These are phyloP conservation scores for Arthrocladium fulminans DNA, from an alignment of 2,329 filamentous ascomycete genomes.

Conservation along the genomic window DNA sequence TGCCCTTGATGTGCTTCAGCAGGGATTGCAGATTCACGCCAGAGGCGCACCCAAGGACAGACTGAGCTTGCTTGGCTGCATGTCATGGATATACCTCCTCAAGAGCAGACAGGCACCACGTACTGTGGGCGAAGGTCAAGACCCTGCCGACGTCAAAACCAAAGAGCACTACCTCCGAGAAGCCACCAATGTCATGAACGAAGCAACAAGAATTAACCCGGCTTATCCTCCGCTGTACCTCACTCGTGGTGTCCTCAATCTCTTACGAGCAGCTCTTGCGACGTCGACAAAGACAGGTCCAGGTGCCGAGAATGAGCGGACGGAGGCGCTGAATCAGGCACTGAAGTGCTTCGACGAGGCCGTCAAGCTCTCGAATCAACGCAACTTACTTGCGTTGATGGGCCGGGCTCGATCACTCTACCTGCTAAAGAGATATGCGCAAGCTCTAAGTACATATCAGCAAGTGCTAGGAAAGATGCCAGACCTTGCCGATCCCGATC, in stretches of 20 bases:
- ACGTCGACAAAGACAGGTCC: conserved; percentile 60
- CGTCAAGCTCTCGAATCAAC: conserved; percentile 69
- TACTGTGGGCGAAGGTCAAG: conserved; percentile 54
- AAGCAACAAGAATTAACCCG: conserved; percentile 88
- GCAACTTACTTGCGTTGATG: conserved; percentile 86
- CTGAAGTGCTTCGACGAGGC: conserved; percentile 94
- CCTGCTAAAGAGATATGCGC: conserved; percentile 74
- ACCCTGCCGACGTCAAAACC: conserved; percentile 62
- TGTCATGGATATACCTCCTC: conserved; percentile 86
- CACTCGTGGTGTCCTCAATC: conserved; percentile 77
- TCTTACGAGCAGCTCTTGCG: conserved; percentile 79
- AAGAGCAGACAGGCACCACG: conserved; percentile 76
- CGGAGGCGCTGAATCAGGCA: conserved; percentile 73
- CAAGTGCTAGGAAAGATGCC: conserved; percentile 79
- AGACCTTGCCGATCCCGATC: conserved; percentile 82
- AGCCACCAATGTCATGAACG: conserved; percentile 86
- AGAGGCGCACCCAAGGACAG: conserved; percentile 68
- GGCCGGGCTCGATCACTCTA: conserved; percentile 82
- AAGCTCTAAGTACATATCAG: conserved; percentile 78
- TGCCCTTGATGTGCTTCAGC: conserved; percentile 60
- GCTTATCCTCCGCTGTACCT: conserved; percentile 85
- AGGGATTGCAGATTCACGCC: conserved; percentile 63
- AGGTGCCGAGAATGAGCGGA: conserved; percentile 58
- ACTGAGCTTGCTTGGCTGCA: conserved; percentile 58
- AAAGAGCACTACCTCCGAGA: conserved; percentile 89